A percentile compares a stretch with the other conserved stretches of the same genome.
These are phyloP conservation scores for Plenodomus lindquistii DNA, from an alignment of 2,329 filamentous ascomycete species.

Conservation along the genomic window DNA sequence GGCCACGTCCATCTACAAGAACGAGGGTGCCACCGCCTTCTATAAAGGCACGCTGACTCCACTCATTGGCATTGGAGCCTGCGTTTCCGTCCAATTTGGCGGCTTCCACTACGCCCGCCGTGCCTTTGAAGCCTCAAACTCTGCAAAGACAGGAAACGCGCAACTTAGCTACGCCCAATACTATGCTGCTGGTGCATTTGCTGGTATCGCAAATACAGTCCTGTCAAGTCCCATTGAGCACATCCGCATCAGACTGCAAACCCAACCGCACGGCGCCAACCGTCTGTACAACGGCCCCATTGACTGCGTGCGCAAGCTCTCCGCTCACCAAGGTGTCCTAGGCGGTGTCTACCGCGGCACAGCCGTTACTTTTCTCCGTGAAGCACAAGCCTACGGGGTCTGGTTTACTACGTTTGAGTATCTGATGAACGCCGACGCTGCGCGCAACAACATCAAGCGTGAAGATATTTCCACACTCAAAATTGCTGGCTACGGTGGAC, in stretches of 20 bases:
- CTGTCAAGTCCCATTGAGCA: slow-evolving; percentile 95
- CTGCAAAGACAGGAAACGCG: slow-evolving; percentile 42
- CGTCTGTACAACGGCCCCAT: slow-evolving; percentile 81
- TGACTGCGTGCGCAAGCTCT: slow-evolving; percentile 88
- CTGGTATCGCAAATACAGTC: slow-evolving; percentile 84
- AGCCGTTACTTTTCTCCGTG: slow-evolving; percentile 81
- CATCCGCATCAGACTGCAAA: slow-evolving; percentile 92
- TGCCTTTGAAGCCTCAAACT: slow-evolving; percentile 77
- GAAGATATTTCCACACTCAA: slow-evolving; percentile 81
- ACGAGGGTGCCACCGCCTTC: slow-evolving; percentile 88
- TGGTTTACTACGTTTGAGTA: slow-evolving; percentile 98
- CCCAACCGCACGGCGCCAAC: slow-evolving; percentile 83
- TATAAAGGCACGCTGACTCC: slow-evolving; percentile 98
- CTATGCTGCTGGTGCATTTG: slow-evolving; percentile 88
- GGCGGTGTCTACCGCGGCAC: slow-evolving; percentile 84
- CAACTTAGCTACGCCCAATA: slow-evolving; percentile 81
- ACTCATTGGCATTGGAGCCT: slow-evolving; percentile 92
- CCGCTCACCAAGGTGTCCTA: slow-evolving; percentile 67
- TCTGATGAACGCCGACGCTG: slow-evolving; percentile 88
- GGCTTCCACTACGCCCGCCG: slow-evolving; percentile 93
- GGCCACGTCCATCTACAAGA: slow-evolving; percentile 80
- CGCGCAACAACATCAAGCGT: slow-evolving; percentile 73
- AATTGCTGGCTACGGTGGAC: slow-evolving; percentile 86
- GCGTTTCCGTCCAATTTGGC: slow-evolving; percentile 94
- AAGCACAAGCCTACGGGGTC: slow-evolving; percentile 91